A percentile compares a stretch with the other conserved stretches of the same genome.
Conservation (phyloP, 805 yeast genomes). For the Nakazawaea pomicola region DNA sequence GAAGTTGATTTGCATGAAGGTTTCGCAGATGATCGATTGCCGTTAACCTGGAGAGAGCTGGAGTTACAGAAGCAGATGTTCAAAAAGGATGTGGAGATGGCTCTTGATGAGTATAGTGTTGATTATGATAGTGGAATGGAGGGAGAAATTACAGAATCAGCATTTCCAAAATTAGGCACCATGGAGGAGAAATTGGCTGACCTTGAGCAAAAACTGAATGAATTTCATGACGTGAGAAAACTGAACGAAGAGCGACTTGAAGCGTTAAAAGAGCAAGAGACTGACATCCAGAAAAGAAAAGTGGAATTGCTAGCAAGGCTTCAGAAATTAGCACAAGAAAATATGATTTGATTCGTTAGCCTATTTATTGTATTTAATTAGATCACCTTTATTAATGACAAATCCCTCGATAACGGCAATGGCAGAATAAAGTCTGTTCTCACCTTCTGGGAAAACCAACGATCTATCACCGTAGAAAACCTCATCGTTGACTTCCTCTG, state of each 20-base stretch:
- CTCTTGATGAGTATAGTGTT: conserved; percentile 25
- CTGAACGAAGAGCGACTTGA: background rate
- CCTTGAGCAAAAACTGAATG: background rate
- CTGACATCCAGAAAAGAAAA: background rate
- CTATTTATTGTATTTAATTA: conserved; percentile 5
- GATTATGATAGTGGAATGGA: too few species aligned
- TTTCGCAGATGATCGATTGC: conserved; percentile 23
- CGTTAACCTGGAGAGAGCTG: conserved; percentile 24
- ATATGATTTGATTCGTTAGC: background rate
- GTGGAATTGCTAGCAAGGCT: background rate
- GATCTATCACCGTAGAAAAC: conserved; percentile 83
- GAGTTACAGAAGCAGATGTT: conserved; percentile 21
- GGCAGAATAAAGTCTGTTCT: conserved; percentile 93
- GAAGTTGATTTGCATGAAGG: conserved; percentile 19
- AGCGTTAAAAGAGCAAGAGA: too few species aligned
- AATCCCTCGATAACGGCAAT: conserved; percentile 89
- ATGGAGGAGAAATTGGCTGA: background rate
- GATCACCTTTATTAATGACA: conserved; percentile 75
- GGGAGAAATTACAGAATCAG: conserved; percentile 11
- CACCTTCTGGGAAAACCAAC: conserved; percentile 92
- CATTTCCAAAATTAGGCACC: background rate
- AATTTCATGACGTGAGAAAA: conserved; percentile 2
- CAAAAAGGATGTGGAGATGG: conserved; percentile 29
- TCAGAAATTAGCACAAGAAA: too few species aligned
- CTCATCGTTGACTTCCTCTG: conserved; percentile 90